Base-by-base conservation (phyloP, 768 basidiomycete species). In the Crassisporium funariophilum region DNA sequence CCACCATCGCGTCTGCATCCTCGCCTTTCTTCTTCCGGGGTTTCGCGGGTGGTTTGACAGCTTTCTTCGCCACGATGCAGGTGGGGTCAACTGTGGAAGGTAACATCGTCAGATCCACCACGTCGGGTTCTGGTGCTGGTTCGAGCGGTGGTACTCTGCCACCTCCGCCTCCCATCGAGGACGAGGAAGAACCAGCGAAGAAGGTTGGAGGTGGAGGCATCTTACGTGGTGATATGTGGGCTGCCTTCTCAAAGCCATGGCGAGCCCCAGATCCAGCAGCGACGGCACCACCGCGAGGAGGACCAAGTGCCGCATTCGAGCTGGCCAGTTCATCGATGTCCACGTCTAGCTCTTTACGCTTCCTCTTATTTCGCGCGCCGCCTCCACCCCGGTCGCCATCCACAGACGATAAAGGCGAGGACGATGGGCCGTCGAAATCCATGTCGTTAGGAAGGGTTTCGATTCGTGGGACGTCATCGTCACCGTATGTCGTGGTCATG, bases 161-260 rank as follows among this genome's bases (percentile, higher is more conserved):
- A 22, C 8, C 25, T 9, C 56, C 42, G 15, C 49, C 54, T 17
- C 46, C 62, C 7, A 59, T 39, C 10, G 65, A 57, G 13, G 65
- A 52, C 0, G 76, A 73, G 9, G 78, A 74, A 5, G 78, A 71
- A 3, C 68, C 62, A 9, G 75, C 73, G 33, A 79, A 78, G 56
- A 76, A 78, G 13, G 72, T 72, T 3, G 70, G 67, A 23, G 77
- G 77, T 4, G 64, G 66, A 34, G 53, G 59, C 49, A 41, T 50
- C 37, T 23, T 47, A 44, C 25, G 22, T 35, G 59, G 50, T 7
- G 54, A 50, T 49, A 51, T 35, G 41, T 34, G 35, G 23, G 34
- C 22, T 24, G 33, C 17, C 13, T 47, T 38, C 41, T 56, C 56
- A 29, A 54, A 53, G 50, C 46, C 35, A 20, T 21, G n/a, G 10